Evolutionary conservation across 768 basidiomycete genomes (phyloP).

Genomic region (Cytidiella melzeri): DNA sequence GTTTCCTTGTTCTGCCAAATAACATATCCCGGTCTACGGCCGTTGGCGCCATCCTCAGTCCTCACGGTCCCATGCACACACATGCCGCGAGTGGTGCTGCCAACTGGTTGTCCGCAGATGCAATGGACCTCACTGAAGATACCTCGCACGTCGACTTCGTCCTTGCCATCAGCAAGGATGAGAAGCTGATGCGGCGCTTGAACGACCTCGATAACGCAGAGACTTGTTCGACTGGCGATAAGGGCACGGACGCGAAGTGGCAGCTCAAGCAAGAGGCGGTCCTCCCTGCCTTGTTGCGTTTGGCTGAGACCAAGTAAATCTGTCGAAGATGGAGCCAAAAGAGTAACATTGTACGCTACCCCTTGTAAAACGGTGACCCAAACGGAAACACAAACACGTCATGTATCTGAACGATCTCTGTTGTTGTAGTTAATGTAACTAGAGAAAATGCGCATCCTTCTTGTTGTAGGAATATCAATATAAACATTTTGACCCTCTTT

Average conservation of each 20-base stretch:
- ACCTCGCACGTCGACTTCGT: conserved; percentile 49
- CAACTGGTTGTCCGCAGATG: conserved; percentile 36
- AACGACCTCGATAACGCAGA: conserved; percentile 70
- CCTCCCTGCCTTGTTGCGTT: conserved; percentile 27
- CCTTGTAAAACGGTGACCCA: too few relatives aligned
- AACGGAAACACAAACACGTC: too few relatives aligned
- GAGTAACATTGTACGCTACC: too few relatives aligned
- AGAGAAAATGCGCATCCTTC: too few relatives aligned
- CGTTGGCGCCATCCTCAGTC: conserved; percentile 72
- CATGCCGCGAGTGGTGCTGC: conserved; percentile 22
- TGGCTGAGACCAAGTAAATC: conserved; percentile 21
- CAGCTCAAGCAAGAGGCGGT: conserved; percentile 35
- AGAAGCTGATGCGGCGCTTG: conserved; percentile 69
- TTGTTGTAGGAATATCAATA: too few relatives aligned
- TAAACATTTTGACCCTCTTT: too few relatives aligned
- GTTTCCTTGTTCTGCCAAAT: conserved; percentile 78
- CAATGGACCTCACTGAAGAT: conserved; percentile 25
- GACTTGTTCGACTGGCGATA: conserved; percentile 64
- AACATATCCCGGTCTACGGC: conserved; percentile 81
- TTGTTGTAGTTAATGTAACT: too few relatives aligned
- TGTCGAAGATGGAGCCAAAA: too few relatives aligned
- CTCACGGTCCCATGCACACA: conserved; percentile 42
- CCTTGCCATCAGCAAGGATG: conserved; percentile 66
- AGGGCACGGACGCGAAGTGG: conserved; percentile 84
- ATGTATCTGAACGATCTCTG: too few relatives aligned